Evolutionary conservation across 176 grass and related monocot genomes (phyloP), one percentile per base, ranked within the genome.

Genomic region (Triticum monococcum): DNA sequence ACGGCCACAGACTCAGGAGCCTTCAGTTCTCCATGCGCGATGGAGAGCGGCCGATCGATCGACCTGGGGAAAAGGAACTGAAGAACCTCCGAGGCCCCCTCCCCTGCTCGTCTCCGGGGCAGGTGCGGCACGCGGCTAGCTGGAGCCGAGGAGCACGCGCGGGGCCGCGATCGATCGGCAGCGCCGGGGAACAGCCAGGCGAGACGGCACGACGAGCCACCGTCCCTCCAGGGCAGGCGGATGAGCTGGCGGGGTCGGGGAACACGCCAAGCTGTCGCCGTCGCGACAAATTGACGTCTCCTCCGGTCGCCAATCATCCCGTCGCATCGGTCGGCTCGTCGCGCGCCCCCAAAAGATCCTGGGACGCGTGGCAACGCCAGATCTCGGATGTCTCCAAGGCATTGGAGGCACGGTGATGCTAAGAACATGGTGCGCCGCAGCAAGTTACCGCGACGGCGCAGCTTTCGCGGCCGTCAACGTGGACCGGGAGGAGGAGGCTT

Each of bases 201-300:
- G 17, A 50, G 7, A 17, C 9, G 20, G 87, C 23, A 89, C 87
- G 30, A 23, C n/a, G 37, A 64, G 50, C 28, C 31, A 8, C 52
- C 52, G 33, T 52, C 26, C 52, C 40, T 73, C 69, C 3, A n/a
- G 68, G 12, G 37, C 3, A n/a, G 68, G 12, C 64, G 86, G 33
- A 1, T 26, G 60, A 63, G 36, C 80, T 78, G 81, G 87, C 81
- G 38, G 54, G 81, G 87, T 56, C 38, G 54, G 45, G 73, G 56
- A 73, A 89, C 13, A 77, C 25, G 79, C 72, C 79, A 77, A 68
- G 14, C 62, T 56, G 46, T 88, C 86, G 7, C 24, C 62, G 75
- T 61, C 38, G 60, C 12, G 12, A 16, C 56, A 46, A 54, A 54
- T 50, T 17, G 54, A 64, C 66, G 65, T 22, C 69, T 79, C 31